Evolutionary conservation across 345 rosid genomes (phyloP).

Genomic region (Gossypium longicalyx): DNA sequence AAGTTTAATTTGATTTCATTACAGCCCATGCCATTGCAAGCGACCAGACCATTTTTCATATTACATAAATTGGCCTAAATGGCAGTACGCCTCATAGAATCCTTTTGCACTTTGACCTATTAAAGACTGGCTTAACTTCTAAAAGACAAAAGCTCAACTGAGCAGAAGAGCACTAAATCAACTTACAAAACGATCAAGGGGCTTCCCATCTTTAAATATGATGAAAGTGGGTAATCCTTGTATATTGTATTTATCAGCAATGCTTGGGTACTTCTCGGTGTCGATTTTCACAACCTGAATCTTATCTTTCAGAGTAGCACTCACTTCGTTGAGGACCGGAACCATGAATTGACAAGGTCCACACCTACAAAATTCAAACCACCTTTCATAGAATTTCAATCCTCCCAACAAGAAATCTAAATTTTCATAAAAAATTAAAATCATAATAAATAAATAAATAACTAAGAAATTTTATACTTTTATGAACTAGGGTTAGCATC

Average conservation of each 20-base stretch:
- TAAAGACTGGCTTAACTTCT: not conserved
- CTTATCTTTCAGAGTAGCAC: constrained; percentile 57
- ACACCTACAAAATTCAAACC: constrained; percentile 51
- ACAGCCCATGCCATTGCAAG: not conserved
- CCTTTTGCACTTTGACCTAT: not conserved
- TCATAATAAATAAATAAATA: not conserved
- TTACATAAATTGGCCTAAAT: not conserved
- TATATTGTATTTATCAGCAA: constrained; percentile 67
- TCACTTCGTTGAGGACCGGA: constrained; percentile 73
- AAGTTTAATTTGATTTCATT: not conserved
- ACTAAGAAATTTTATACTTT: not conserved
- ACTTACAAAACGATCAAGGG: constrained; percentile 87
- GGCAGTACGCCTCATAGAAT: not conserved
- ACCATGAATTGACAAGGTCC: constrained; percentile 95
- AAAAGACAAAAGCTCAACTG: not conserved
- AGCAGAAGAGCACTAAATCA: not conserved
- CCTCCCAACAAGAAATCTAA: not conserved
- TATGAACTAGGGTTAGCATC: not conserved
- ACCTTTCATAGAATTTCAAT: not conserved
- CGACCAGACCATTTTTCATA: not conserved
- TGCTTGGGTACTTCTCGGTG: constrained; percentile 80
- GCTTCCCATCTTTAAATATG: constrained; percentile 76
- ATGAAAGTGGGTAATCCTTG: constrained; percentile 88
- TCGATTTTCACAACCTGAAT: constrained; percentile 79
- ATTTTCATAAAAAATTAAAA: no score